Evolutionary conservation across 176 grass and related monocot species (phyloP).

Genomic region (Elaeis guineensis): DNA sequence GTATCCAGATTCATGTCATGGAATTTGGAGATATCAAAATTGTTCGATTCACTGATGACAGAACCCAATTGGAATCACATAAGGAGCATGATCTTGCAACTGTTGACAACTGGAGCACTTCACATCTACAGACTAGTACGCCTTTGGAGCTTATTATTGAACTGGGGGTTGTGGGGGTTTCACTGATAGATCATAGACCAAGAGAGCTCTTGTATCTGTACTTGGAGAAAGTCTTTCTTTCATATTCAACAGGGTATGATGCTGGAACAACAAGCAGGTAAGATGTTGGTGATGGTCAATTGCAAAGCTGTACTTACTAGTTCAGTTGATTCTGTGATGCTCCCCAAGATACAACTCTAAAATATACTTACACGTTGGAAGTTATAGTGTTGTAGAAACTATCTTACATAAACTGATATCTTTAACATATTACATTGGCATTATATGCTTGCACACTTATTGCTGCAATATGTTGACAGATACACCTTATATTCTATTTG

Average conservation of each 20-base stretch:
- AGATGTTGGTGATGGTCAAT: background rate
- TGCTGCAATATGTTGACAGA: no score
- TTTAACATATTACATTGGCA: no score
- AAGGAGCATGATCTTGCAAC: slow-evolving; percentile 23
- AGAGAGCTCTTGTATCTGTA: slow-evolving; percentile 83
- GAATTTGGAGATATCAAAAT: slow-evolving; percentile 63
- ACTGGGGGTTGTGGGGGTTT: slow-evolving; percentile 84
- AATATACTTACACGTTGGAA: no score
- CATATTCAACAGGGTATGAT: slow-evolving; percentile 78
- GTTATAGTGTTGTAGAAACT: no score
- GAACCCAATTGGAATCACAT: slow-evolving; percentile 22
- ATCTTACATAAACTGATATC: no score
- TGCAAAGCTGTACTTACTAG: no score
- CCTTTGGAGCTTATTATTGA: slow-evolving; percentile 89
- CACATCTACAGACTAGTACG: slow-evolving; percentile 24
- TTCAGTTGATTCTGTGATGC: no score
- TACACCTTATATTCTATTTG: no score
- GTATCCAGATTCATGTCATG: slow-evolving; percentile 43
- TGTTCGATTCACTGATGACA: slow-evolving; percentile 51
- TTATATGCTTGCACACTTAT: no score
- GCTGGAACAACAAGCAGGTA: slow-evolving; percentile 89
- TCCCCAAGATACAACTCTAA: no score
- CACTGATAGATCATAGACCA: slow-evolving; percentile 88
- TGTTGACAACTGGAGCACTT: slow-evolving; percentile 21
- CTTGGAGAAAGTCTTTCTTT: slow-evolving; percentile 78